A percentile compares a stretch with the other conserved stretches of the same genome.
Conservation (phyloP, 306 rosid species). For the Cucurbita maxima region DNA sequence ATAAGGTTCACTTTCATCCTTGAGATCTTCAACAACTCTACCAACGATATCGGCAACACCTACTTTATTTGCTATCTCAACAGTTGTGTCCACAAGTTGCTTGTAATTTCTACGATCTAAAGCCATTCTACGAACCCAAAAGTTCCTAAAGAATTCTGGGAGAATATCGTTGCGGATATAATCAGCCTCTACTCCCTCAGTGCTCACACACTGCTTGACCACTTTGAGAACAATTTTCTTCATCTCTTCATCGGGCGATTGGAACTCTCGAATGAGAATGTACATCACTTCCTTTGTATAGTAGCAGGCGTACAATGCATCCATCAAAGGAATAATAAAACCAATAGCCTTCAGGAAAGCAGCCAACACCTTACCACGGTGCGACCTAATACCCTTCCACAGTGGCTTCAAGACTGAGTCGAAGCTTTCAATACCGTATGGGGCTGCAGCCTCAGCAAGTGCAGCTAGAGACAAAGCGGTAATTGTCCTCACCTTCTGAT, state of each 20-base stretch:
- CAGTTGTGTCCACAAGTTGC: conserved; percentile 91
- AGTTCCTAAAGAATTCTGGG: conserved; percentile 80
- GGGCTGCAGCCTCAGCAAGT: conserved; percentile 95
- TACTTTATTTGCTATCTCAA: conserved; percentile 91
- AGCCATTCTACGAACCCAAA: conserved; percentile 98
- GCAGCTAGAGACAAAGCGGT: conserved; percentile 93
- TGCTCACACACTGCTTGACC: conserved; percentile 93
- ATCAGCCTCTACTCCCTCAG: conserved; percentile 91
- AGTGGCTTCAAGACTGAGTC: conserved; percentile 84
- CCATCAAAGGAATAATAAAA: conserved; percentile 89
- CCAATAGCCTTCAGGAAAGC: conserved; percentile 92
- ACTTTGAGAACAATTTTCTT: conserved; percentile 91
- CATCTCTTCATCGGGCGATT: conserved; percentile 99
- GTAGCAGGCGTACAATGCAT: conserved; percentile 82
- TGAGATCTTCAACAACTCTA: conserved; percentile 85
- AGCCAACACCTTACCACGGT: conserved; percentile 92
- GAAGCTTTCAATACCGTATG: conserved; percentile 92
- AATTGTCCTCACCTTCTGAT: conserved; percentile 90
- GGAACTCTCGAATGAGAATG: conserved; percentile 78
- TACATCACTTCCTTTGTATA: conserved; percentile 92
- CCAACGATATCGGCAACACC: conserved; percentile 95
- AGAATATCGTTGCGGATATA: conserved; percentile 61
- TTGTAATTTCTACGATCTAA: conserved; percentile 83
- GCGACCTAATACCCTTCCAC: conserved; percentile 96
- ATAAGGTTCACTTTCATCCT: conserved; percentile 96